Conservation (phyloP, 73 alveolate genomes). For the Paramecium biaurelia region DNA sequence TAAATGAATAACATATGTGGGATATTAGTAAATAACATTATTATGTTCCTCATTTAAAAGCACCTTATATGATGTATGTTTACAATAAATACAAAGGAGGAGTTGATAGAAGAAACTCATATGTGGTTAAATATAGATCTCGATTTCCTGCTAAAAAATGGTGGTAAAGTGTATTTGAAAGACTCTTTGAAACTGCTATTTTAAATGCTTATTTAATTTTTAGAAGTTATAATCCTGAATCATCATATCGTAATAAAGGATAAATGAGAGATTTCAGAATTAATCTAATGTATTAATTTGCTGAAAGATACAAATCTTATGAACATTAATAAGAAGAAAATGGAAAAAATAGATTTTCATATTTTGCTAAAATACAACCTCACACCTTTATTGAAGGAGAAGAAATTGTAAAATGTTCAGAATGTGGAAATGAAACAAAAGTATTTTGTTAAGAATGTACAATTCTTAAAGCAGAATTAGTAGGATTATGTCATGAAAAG, state of each 20-base stretch:
- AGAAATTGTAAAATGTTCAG: conserved; percentile 32
- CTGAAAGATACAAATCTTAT: conserved; percentile 45
- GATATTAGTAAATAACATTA: conserved; percentile 35
- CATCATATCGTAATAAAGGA: conserved; percentile 6
- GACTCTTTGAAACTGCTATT: conserved; percentile 57
- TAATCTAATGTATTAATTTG: conserved; percentile 41
- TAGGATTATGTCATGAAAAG: conserved; percentile 6
- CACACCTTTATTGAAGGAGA: conserved; percentile 45
- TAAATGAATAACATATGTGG: conserved; percentile 25
- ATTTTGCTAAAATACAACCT: background rate
- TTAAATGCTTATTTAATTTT: conserved; percentile 55
- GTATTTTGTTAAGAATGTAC: conserved; percentile 39
- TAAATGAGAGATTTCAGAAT: conserved; percentile 56
- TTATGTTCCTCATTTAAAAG: conserved; percentile 39
- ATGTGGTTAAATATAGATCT: conserved; percentile 46
- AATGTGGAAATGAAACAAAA: conserved; percentile 35
- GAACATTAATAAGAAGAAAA: conserved; percentile 9
- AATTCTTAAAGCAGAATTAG: background rate
- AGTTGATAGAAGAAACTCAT: conserved; percentile 65
- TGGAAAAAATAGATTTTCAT: background rate
- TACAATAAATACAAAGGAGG: conserved; percentile 67
- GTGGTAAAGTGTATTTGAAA: conserved; percentile 57
- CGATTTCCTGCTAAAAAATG: conserved; percentile 46
- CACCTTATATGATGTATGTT: conserved; percentile 42
- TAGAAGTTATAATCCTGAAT: conserved; percentile 47